phyloP scores from a whole-genome alignment of 108 stramenopile species.

The Pseudonitzschia multiseries region DNA sequence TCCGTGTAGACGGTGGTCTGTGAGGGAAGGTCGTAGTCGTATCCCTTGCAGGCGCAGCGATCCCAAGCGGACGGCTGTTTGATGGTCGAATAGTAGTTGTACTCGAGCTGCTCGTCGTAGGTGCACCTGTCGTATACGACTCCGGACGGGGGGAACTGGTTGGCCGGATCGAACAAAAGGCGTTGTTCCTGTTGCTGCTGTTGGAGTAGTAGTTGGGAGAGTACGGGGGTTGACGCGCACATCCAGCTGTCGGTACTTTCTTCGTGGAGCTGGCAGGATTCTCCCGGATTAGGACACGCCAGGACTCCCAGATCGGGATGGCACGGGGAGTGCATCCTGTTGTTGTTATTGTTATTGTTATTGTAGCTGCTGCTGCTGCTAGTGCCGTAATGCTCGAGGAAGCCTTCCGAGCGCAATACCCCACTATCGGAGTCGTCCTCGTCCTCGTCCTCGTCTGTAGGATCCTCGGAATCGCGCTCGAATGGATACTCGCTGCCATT shows the following conservation, averaged over 20 bases:
- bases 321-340: not conserved
- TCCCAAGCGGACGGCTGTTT: not conserved
- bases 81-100: slow-evolving; percentile 2
- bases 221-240: too few species aligned
- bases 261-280: not conserved
- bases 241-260: too few species aligned
- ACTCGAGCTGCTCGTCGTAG: not conserved
- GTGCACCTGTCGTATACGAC: not conserved
- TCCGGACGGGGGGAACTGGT: not conserved
- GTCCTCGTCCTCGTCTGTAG: too few species aligned
- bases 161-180: not conserved
- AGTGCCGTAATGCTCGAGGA: too few species aligned
- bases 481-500: too few species aligned
- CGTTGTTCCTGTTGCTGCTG: too few species aligned
- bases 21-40: not conserved
- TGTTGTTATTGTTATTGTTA: not conserved
- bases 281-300: not conserved
- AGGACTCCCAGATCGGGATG: slow-evolving; percentile 5
- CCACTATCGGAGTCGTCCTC: too few species aligned
- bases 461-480: too few species aligned
- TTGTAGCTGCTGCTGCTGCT: not conserved
- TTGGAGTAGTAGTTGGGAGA: too few species aligned
- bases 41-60: not conserved
- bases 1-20: not conserved
- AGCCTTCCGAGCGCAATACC: too few species aligned